Conservation (phyloP, 2,329 filamentous ascomycete species). For the Mycosphaerella arachidis region DNA sequence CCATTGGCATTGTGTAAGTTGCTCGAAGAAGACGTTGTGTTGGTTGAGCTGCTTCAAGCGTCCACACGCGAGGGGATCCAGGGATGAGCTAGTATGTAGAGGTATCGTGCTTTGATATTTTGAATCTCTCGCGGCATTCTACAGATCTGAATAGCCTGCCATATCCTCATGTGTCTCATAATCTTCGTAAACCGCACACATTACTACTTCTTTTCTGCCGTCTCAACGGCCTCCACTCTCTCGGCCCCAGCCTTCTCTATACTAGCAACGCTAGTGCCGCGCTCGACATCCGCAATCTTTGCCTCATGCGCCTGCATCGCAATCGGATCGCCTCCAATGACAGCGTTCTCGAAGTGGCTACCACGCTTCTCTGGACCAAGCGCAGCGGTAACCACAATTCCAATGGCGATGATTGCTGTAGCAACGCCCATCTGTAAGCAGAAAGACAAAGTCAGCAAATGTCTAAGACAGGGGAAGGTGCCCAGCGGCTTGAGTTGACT, state of each 20-base stretch:
- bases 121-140: no score
- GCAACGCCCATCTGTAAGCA: constrained; percentile 59
- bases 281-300: constrained; percentile 15
- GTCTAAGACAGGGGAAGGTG: no score
- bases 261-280: constrained; percentile 9
- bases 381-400: constrained; percentile 63
- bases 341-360: constrained; percentile 61
- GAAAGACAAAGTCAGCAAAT: no score
- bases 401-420: constrained; percentile 69
- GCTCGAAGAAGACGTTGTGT: no score
- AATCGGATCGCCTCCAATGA: constrained; percentile 21
- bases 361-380: constrained; percentile 72
- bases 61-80: no score
- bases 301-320: constrained; percentile 9
- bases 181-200: neutral
- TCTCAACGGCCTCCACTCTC: constrained; percentile 10
- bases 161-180: neutral
- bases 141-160: no score
- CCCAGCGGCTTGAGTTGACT: no score
- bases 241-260: constrained; percentile 2
- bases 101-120: no score
- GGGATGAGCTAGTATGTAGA: no score
- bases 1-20: no score
- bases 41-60: no score
- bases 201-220: neutral